A percentile compares a stretch with the other conserved stretches of the same genome.
These are phyloP conservation scores for Curvularia spicifera DNA, from an alignment of 2,329 filamentous ascomycete genomes.

Conservation along the genomic window DNA sequence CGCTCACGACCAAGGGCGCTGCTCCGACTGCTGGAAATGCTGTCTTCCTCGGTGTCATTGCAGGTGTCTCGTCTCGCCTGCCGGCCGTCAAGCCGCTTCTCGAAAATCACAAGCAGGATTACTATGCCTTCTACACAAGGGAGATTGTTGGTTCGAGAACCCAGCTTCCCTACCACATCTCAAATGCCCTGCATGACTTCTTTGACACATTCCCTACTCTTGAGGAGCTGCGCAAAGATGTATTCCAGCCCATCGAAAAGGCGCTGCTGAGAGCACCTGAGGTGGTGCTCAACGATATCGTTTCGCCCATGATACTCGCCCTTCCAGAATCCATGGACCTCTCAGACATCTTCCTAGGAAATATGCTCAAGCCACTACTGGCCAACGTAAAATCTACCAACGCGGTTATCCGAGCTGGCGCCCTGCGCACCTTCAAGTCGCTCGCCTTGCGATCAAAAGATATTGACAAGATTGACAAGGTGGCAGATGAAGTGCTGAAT, in stretches of 20 bases:
- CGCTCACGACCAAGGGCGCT: constrained; percentile 71
- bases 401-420: constrained; percentile 74
- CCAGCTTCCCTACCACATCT: constrained; percentile 72
- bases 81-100: constrained; percentile 67
- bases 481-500: constrained; percentile 76
- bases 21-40: constrained; percentile 73
- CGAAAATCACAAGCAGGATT: constrained; percentile 70
- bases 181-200: constrained; percentile 78
- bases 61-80: constrained; percentile 82
- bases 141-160: constrained; percentile 83
- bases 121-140: constrained; percentile 82
- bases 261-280: constrained; percentile 87
- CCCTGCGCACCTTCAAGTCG: constrained; percentile 73
- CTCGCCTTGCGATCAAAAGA: constrained; percentile 69
- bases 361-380: constrained; percentile 84
- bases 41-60: constrained; percentile 81
- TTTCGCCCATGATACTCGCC: constrained; percentile 74
- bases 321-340: constrained; percentile 76
- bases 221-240: constrained; percentile 75
- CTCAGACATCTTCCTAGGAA: constrained; percentile 72
- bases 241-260: constrained; percentile 86
- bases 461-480: constrained; percentile 65
- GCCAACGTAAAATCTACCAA: constrained; percentile 93
- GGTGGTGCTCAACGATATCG: constrained; percentile 79
- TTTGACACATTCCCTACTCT: constrained; percentile 75